Percentiles rank a stretch among this genome's conserved stretches.
Conservation (phyloP, 495 filamentous ascomycete genomes). For the Sporormia fimetaria region DNA sequence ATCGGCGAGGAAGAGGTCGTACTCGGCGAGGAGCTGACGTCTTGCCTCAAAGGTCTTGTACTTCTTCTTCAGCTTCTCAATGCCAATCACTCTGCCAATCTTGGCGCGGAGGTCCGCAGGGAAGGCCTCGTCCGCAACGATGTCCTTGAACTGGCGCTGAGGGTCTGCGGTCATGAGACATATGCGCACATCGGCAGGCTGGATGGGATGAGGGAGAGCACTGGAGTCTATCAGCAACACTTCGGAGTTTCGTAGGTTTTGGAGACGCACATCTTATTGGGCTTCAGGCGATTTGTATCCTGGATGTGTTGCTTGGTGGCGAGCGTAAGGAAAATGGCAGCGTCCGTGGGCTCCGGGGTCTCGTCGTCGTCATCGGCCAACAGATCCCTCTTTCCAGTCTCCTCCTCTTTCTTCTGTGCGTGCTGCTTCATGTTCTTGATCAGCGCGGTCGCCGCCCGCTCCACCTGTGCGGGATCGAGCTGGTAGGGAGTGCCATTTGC, state of each 20-base stretch:
- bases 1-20: constrained; percentile 83
- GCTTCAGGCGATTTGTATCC: constrained; percentile 68
- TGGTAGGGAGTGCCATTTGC: constrained; percentile 47
- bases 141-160: constrained; percentile 74
- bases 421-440: constrained; percentile 65
- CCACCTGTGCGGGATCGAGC: constrained; percentile 53
- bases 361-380: constrained; percentile 18
- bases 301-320: constrained; percentile 83
- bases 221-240: constrained; percentile 17
- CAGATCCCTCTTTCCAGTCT: constrained; percentile 57
- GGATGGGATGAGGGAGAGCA: constrained; percentile 55
- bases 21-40: constrained; percentile 68
- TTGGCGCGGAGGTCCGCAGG: constrained; percentile 57
- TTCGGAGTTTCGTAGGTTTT: background rate
- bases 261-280: constrained; percentile 39
- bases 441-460: constrained; percentile 67
- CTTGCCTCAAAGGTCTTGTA: constrained; percentile 79
- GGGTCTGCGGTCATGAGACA: constrained; percentile 81
- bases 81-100: constrained; percentile 69
- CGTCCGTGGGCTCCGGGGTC: constrained; percentile 43
- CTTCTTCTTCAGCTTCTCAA: constrained; percentile 66
- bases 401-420: constrained; percentile 44
- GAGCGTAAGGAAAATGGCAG: constrained; percentile 68
- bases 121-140: constrained; percentile 62
- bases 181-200: constrained; percentile 49